Evolutionary conservation across 176 grass and related monocot species (phyloP).

Genomic region (Cymbopogon citratus): DNA sequence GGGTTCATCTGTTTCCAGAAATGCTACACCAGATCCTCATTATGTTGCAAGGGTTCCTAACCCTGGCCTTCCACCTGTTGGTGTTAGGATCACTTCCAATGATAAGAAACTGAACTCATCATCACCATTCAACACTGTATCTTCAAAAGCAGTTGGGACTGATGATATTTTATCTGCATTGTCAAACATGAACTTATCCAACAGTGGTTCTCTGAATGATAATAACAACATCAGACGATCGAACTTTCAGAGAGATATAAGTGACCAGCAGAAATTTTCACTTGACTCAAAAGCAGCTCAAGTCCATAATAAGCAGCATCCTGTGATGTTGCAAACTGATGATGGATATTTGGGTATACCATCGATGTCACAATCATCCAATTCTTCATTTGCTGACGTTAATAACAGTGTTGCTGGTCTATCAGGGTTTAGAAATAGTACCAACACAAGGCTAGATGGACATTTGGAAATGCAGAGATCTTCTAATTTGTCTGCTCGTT

Average conservation of each 20-base stretch:
- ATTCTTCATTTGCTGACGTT: constrained; percentile 54
- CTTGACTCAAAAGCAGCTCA: constrained; percentile 31
- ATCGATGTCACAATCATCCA: constrained; percentile 35
- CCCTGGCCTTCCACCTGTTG: constrained; percentile 69
- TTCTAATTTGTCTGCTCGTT: constrained; percentile 33
- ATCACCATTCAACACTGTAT: constrained; percentile 48
- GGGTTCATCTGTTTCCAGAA: constrained; percentile 65
- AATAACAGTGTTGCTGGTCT: constrained; percentile 33
- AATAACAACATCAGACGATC: constrained; percentile 29
- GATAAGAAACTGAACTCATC: constrained; percentile 50
- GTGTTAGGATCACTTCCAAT: constrained; percentile 46
- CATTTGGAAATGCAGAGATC: constrained; percentile 45
- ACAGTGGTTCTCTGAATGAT: constrained; percentile 28
- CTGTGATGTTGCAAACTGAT: constrained; percentile 45
- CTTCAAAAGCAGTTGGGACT: constrained; percentile 54
- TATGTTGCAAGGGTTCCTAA: constrained; percentile 66
- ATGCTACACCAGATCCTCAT: constrained; percentile 65
- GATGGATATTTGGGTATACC: constrained; percentile 47
- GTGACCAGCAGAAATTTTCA: constrained; percentile 50
- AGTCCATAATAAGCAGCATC: constrained; percentile 46
- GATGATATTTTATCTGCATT: constrained; percentile 86
- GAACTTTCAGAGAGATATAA: constrained; percentile 51
- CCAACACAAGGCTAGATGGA: constrained; percentile 29
- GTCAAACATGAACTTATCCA: constrained; percentile 71
- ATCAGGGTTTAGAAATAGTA: constrained; percentile 45